A percentile compares a stretch with the other conserved stretches of the same genome.
Conservation (phyloP, 2,329 filamentous ascomycete species). For the Arthrobotrys entomopaga region DNA sequence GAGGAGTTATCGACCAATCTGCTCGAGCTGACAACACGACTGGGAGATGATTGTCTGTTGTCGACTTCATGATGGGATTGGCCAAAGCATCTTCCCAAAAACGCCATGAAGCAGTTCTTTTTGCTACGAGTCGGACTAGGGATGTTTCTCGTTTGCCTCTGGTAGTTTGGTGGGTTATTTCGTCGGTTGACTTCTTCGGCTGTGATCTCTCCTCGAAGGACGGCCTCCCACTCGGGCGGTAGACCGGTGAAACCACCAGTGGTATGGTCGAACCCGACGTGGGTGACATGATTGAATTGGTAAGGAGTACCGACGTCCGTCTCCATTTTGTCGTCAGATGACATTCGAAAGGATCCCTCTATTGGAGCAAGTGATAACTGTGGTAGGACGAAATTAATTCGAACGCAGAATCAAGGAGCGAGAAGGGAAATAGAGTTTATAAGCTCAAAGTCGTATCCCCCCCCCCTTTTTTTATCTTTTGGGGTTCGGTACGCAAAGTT, state of each 20-base stretch:
- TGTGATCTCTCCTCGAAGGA: conserved; percentile 66
- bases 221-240: conserved; percentile 93
- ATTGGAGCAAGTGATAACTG: conserved; percentile 15
- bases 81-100: conserved; percentile 44
- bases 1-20: conserved; percentile 52
- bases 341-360: conserved; percentile 31
- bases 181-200: conserved; percentile 51
- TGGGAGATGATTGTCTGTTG: conserved; percentile 30
- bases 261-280: conserved; percentile 94
- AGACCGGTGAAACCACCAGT: conserved; percentile 93
- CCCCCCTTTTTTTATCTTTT: too few relatives aligned
- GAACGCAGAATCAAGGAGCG: background rate
- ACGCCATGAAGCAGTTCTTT: conserved; percentile 42
- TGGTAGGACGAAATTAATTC: background rate
- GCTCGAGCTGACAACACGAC: conserved; percentile 50
- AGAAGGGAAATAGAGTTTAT: conserved; percentile 3
- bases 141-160: conserved; percentile 37
- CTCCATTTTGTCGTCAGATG: conserved; percentile 52
- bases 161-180: conserved; percentile 48
- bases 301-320: conserved; percentile 92
- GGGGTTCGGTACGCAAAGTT: conserved; percentile 9
- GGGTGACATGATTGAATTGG: conserved; percentile 94
- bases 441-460: conserved; percentile 1
- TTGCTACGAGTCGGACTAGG: conserved; percentile 25
- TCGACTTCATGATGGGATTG: conserved; percentile 39